Evolutionary conservation across 495 filamentous ascomycete species (phyloP).

Genomic region (Niebla homalea): DNA sequence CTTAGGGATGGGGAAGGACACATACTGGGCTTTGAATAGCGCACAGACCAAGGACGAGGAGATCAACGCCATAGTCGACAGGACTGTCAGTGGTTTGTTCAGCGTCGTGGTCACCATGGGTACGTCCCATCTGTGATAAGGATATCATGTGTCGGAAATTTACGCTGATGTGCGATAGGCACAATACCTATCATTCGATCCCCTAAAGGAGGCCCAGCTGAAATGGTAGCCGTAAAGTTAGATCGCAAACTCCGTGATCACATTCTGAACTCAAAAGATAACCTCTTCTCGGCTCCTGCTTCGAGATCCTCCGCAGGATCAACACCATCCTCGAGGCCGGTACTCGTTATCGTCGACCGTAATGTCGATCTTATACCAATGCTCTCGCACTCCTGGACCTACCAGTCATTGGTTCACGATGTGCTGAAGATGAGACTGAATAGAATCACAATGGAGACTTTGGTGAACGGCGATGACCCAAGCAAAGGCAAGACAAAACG

Average conservation of each 20-base stretch:
- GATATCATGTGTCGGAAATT: background rate
- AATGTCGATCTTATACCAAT: conserved; percentile 96
- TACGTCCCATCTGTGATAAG: conserved; percentile 22
- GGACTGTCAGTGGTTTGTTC: conserved; percentile 86
- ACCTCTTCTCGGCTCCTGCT: conserved; percentile 59
- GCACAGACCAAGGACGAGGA: conserved; percentile 80
- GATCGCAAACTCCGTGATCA: conserved; percentile 95
- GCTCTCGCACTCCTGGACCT: conserved; percentile 98
- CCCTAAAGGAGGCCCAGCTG: conserved; percentile 82
- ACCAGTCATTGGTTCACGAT: conserved; percentile 91
- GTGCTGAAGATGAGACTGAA: conserved; percentile 89
- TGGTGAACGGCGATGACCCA: conserved; percentile 60
- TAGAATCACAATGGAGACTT: conserved; percentile 83
- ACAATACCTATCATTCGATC: conserved; percentile 89
- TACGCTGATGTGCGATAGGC: conserved; percentile 29
- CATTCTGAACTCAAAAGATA: conserved; percentile 92
- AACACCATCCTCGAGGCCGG: conserved; percentile 60
- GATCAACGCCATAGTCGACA: conserved; percentile 72
- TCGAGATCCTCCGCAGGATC: conserved; percentile 34
- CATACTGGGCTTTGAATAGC: conserved; percentile 92
- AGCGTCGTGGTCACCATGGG: conserved; percentile 97
- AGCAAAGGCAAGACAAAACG: conserved; percentile 61
- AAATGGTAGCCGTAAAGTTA: conserved; percentile 85
- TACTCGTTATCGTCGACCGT: conserved; percentile 81
- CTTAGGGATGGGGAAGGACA: conserved; percentile 73